Evolutionary conservation across 1,284 basidiomycete species (phyloP), one percentile per base, ranked within the genome.

Genomic region (Heterobasidion parviporum): DNA sequence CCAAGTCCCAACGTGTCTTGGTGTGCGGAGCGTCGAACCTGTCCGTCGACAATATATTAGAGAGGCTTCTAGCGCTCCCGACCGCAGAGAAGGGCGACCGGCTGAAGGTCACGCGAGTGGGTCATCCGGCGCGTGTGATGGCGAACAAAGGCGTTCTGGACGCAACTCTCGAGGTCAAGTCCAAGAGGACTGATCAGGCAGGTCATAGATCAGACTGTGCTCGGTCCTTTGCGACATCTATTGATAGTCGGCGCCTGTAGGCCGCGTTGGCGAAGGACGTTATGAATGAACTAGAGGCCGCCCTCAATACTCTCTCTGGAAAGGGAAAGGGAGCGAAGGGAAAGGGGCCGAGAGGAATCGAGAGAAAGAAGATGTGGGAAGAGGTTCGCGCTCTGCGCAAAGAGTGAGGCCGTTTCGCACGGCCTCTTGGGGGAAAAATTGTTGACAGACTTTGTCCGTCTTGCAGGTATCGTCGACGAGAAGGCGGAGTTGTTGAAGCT

Each of bases 71-170:
- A 12, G 76, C 77, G 15, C 72, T 89, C 6, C 83, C 84, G 8
- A 14, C 59, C 68, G 1, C 62, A 68, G 1, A 75, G 20, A 78
- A 73, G 48, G 72, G 70, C 1, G 60, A 68, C n/a, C 73, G 68
- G 57, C 62, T 89, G 8, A 83, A 77, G 63, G 74, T 93, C 7
- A 92, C 93, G 1, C 81, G 94, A 12, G 78, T 97, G 8, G 94
- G 94, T 0, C 94, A 99, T 68, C 96, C 96, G 0, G 96, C 97
- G 0, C 82, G 96, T 12, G 89, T 99, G 0, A 87, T 97, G 73
- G 77, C 85, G 0, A 74, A 50, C 34, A 72, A 84, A 69, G 75
- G 76, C 15, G 77, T 98, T 3, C 72, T 94, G 10, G 77, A 82
- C 6, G 77, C 87, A 0, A 98, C 96, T 0, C 74, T 98, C n/a